Conservation (phyloP, 495 filamentous ascomycete species). For the Cercophora samala region DNA sequence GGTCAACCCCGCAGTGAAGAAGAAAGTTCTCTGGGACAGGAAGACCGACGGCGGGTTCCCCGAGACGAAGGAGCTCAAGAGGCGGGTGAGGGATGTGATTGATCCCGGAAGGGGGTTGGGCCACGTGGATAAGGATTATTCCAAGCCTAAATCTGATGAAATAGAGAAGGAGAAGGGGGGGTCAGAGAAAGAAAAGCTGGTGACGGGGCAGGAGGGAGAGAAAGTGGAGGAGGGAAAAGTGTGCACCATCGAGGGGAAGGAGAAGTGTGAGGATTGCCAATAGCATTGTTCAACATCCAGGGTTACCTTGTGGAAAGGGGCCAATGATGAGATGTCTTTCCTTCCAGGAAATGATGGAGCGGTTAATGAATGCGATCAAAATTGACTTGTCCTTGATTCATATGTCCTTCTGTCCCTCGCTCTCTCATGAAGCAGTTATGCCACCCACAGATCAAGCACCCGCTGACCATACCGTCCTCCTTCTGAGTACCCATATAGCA, state of each 20-base stretch:
- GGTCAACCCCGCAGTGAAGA: neutral
- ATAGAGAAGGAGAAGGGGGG: constrained; percentile 2
- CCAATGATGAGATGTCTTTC: no score
- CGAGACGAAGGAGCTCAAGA: constrained; percentile 86
- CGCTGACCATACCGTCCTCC: neutral
- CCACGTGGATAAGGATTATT: constrained; percentile 65
- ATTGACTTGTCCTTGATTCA: neutral
- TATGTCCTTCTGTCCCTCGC: neutral
- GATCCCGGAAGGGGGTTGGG: constrained; percentile 74
- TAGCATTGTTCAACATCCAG: no score
- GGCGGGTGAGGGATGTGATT: constrained; percentile 78
- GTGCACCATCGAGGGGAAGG: constrained; percentile 14
- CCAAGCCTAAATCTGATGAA: neutral
- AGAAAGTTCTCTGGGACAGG: constrained; percentile 74
- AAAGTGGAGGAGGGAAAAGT: constrained; percentile 2
- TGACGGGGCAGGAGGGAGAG: constrained; percentile 1
- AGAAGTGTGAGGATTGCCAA: constrained; percentile 49
- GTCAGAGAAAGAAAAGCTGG: constrained; percentile 4
- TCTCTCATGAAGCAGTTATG: no score
- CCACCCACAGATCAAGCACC: no score
- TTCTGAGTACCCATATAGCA: neutral
- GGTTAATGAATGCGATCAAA: neutral
- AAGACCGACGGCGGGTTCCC: constrained; percentile 89
- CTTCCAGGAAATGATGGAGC: no score
- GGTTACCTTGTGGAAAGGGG: no score